These are phyloP conservation scores for Termitomyces sp. DNA, from an alignment of 768 basidiomycete species.

Conservation along the genomic window DNA sequence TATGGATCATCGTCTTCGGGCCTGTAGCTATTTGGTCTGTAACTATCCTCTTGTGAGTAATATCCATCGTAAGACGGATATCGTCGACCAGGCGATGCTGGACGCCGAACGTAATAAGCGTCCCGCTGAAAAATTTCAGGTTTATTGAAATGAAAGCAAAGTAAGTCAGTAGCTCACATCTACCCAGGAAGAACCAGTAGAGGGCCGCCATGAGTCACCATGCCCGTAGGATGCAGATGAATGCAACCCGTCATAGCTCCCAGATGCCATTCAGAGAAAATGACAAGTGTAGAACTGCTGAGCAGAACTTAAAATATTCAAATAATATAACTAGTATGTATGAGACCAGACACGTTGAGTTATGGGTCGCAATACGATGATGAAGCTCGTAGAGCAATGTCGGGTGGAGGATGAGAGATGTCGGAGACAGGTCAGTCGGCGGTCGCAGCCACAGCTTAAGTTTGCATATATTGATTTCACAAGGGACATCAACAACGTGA, in stretches of 20 bases:
- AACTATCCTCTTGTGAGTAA: constrained; percentile 27
- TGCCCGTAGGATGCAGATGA: constrained; percentile 27
- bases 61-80: constrained; percentile 49
- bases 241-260: constrained; percentile 35
- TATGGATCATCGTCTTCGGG: constrained; percentile 22
- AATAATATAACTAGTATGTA: not conserved
- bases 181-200: constrained; percentile 26
- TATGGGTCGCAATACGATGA: not conserved
- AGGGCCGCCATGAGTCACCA: constrained; percentile 31
- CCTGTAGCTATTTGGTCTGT: constrained; percentile 17
- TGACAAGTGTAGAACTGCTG: constrained; percentile 5
- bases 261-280: constrained; percentile 33
- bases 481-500: constrained; percentile 14
- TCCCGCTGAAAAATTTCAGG: constrained; percentile 27
- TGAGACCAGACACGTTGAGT: not conserved
- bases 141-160: not conserved
- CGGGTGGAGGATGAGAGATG: not conserved
- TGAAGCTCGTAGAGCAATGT: not conserved
- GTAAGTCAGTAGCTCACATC: constrained; percentile 32
- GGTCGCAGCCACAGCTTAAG: constrained; percentile 26
- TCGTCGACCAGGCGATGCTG: constrained; percentile 46
- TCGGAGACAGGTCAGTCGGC: constrained; percentile 1
- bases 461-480: constrained; percentile 26
- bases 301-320: not conserved
- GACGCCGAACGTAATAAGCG: constrained; percentile 33